Evolutionary conservation across 257 asterid genomes (phyloP), one percentile per base, ranked within the genome.

Genomic region (Gynochthodes officinalis): DNA sequence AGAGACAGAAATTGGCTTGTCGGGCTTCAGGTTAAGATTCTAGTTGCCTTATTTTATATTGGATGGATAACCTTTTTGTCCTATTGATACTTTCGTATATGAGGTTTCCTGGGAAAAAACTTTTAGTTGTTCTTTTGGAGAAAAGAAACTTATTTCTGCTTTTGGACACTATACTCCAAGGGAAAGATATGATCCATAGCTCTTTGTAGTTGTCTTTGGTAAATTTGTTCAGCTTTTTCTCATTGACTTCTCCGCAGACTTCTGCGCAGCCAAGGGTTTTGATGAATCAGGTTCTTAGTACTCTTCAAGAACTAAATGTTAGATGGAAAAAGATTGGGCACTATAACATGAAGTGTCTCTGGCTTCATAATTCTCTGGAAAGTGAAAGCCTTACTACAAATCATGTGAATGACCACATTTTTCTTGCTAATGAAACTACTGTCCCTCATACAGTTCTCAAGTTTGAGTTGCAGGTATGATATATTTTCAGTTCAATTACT

Each of bases 311-410:
- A 76, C 86, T 92, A 69, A 84, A 90, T 71, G 97, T 95, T 63
- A 67, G 91, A 82, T 95, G 99, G 99, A 95, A 95, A 80, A 95
- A 84, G 79, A 84, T 86, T 58, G 99, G 98, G 75, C 96, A 80
- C 73, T 92, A 87, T 37, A 95, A 90, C 81, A 84, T 95, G 91
- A 94, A 87, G 86, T 94, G 99, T 78, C 86, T 89, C 66, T 82
- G 89, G 83, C 58, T 77, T 68, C 90, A 78, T 69, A 77, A 70
- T 52, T 62, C 70, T 68, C 80, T 53, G 32, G 70, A 73, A 69
- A 64, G 77, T 54, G 83, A 75, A 69, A 76, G 57, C 64, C 28
- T 78, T 68, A 39, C 64, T 64, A 67, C 50, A 72, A 80, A 81
- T 72, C 88, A 77, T 76, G 67, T 78, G 54, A 80, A 75, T 32